These are phyloP conservation scores for Brettanomyces bruxellensis DNA, from an alignment of 805 yeast species.

Conservation along the genomic window DNA sequence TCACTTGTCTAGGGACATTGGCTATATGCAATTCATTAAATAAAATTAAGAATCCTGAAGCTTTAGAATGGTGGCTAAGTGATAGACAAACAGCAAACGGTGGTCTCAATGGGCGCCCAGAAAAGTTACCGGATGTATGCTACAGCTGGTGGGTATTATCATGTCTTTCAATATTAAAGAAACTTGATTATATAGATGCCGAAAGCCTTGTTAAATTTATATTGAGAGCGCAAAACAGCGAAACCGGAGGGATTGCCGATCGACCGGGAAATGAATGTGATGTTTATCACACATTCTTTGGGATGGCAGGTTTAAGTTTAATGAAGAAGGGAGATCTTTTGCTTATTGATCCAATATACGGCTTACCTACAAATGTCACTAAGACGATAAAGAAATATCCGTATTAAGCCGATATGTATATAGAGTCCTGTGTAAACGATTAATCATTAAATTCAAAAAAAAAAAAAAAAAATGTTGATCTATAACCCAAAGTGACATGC, in stretches of 20 bases:
- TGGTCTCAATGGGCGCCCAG: slow-evolving; percentile 94
- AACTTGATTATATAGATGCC: slow-evolving; percentile 70
- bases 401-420: slow-evolving; percentile 5
- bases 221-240: slow-evolving; percentile 64
- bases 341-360: slow-evolving; percentile 78
- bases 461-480: no score
- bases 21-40: slow-evolving; percentile 59
- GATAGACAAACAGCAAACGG: slow-evolving; percentile 85
- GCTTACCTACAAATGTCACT: slow-evolving; percentile 57
- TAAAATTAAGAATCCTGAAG: slow-evolving; percentile 30
- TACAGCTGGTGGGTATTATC: slow-evolving; percentile 97
- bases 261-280: slow-evolving; percentile 87
- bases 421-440: no score
- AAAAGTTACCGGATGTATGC: slow-evolving; percentile 94
- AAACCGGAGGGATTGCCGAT: slow-evolving; percentile 86
- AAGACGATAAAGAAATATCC: slow-evolving; percentile 23
- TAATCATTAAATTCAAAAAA: background rate
- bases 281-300: slow-evolving; percentile 87
- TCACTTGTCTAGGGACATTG: slow-evolving; percentile 76
- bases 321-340: slow-evolving; percentile 52
- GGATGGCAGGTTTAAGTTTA: slow-evolving; percentile 78
- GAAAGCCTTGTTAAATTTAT: slow-evolving; percentile 58
- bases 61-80: slow-evolving; percentile 76
- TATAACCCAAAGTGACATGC: no score
- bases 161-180: slow-evolving; percentile 56